Evolutionary conservation across 73 alveolate species (phyloP).

Genomic region (Paramecium sonneborni): DNA sequence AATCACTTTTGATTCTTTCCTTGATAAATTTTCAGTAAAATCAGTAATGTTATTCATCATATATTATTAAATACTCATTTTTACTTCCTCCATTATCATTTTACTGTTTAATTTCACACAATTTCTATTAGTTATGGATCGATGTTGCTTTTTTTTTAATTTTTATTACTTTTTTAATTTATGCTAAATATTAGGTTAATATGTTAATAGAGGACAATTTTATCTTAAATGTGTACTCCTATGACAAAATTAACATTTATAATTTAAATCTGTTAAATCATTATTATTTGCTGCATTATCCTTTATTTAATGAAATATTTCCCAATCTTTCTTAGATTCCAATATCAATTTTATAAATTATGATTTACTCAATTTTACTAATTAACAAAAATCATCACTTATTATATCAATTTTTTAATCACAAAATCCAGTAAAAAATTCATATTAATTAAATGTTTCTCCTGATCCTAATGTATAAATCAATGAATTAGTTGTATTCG

Average conservation of each 20-base stretch:
- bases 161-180: neutral
- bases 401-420: neutral
- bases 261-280: constrained; percentile 8
- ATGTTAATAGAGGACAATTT: neutral
- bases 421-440: neutral
- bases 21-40: neutral
- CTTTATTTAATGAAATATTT: neutral
- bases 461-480: neutral
- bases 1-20: neutral
- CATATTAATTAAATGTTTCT: neutral
- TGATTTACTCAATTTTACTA: neutral
- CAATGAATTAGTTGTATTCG: neutral
- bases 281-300: neutral
- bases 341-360: neutral
- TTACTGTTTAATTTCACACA: neutral
- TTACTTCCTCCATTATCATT: neutral
- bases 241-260: neutral
- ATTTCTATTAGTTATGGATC: neutral
- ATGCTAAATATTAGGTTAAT: constrained; percentile 12
- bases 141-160: neutral
- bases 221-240: neutral
- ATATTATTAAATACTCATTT: neutral
- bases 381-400: constrained; percentile 7
- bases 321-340: constrained; percentile 5
- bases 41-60: neutral